Evolutionary conservation across 176 grass and related monocot genomes (phyloP).

Genomic region (Hyparrhenia diplandra): DNA sequence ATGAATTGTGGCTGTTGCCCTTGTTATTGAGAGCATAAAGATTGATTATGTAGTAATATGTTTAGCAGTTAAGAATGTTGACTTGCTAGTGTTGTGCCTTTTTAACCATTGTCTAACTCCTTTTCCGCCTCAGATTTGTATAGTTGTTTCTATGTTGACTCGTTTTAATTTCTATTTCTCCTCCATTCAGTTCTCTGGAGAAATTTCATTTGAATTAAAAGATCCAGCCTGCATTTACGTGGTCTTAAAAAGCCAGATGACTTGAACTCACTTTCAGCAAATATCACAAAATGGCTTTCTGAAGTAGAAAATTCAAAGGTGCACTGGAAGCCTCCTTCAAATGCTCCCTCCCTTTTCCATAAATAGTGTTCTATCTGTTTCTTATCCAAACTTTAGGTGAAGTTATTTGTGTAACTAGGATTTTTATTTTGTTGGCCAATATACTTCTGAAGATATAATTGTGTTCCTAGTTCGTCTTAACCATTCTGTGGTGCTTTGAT

Average conservation of each 20-base stretch:
- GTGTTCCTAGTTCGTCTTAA: not conserved
- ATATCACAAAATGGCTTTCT: slow-evolving; percentile 79
- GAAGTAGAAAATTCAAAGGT: slow-evolving; percentile 92
- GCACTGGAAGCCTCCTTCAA: not conserved
- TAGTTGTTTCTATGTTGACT: not conserved
- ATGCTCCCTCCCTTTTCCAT: not conserved
- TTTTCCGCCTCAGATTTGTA: not conserved
- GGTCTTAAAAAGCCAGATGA: slow-evolving; percentile 78
- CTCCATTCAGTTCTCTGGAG: slow-evolving; percentile 68
- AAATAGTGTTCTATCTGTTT: not conserved
- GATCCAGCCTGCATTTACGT: slow-evolving; percentile 74
- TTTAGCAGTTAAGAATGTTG: not conserved
- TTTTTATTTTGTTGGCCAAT: not conserved
- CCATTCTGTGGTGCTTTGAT: slow-evolving; percentile 18
- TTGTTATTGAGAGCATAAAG: not conserved
- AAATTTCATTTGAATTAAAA: slow-evolving; percentile 89
- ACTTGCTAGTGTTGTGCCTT: not conserved
- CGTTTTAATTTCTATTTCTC: slow-evolving; percentile 16
- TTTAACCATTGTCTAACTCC: not conserved
- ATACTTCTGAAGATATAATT: not conserved
- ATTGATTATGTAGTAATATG: not conserved
- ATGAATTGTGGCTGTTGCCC: not conserved
- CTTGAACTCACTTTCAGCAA: slow-evolving; percentile 58
- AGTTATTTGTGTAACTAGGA: not conserved
- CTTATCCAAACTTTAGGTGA: not conserved